phyloP scores from a whole-genome alignment of 1,284 basidiomycete genomes.

The Coniophora puteana region DNA sequence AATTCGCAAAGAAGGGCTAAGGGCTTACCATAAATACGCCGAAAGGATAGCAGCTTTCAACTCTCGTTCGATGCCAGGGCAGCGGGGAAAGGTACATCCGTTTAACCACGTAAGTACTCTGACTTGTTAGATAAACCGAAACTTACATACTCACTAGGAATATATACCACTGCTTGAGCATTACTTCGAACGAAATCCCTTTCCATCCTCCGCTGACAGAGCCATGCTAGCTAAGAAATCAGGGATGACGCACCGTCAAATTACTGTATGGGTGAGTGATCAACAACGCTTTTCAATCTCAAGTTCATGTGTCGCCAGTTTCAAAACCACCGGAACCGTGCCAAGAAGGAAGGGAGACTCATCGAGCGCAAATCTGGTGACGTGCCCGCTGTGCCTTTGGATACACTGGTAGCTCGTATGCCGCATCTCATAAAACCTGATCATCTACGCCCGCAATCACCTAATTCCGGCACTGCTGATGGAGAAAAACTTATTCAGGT shows the following conservation, averaged over 20 bases:
- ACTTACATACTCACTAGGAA: constrained; percentile 35
- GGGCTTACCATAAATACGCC: too few species aligned
- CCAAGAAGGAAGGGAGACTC: constrained; percentile 22
- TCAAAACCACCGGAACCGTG: constrained; percentile 43
- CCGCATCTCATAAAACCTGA: constrained; percentile 18
- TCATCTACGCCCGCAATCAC: constrained; percentile 8
- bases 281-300: background rate
- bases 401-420: constrained; percentile 21
- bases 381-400: constrained; percentile 14
- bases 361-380: constrained; percentile 13
- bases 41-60: too few species aligned
- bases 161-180: constrained; percentile 44
- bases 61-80: too few species aligned
- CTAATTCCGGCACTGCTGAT: constrained; percentile 13
- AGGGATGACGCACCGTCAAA: constrained; percentile 47
- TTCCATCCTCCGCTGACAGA: constrained; percentile 44
- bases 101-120: constrained; percentile 1
- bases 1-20: too few species aligned
- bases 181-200: constrained; percentile 48
- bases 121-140: too few species aligned
- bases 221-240: constrained; percentile 37
- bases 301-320: constrained; percentile 25
- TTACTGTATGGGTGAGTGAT: constrained; percentile 53
- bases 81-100: background rate
- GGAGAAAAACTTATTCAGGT: background rate